These are phyloP conservation scores for Talaromyces islandicus DNA, from an alignment of 2,329 filamentous ascomycete genomes.

Conservation along the genomic window DNA sequence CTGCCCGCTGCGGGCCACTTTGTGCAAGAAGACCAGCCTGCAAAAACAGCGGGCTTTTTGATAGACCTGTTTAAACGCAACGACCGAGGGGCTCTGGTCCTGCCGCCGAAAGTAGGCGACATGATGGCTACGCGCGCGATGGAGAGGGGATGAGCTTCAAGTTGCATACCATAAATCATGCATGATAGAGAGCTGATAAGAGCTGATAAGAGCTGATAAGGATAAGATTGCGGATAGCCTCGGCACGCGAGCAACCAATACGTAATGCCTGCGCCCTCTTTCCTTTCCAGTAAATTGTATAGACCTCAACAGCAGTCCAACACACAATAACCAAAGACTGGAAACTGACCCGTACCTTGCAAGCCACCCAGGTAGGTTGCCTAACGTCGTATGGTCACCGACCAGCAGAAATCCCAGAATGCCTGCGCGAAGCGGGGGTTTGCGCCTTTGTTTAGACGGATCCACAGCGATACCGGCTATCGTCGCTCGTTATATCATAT, in stretches of 20 bases:
- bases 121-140: constrained; percentile 45
- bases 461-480: neutral
- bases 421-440: neutral
- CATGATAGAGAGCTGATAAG: neutral
- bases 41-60: constrained; percentile 77
- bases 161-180: too few species aligned
- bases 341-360: neutral
- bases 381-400: neutral
- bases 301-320: neutral
- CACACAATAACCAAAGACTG: neutral
- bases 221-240: neutral
- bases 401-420: neutral
- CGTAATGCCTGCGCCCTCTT: neutral
- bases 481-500: neutral
- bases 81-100: constrained; percentile 73
- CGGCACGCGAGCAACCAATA: neutral
- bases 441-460: neutral
- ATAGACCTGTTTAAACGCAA: constrained; percentile 91
- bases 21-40: constrained; percentile 88
- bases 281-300: too few species aligned
- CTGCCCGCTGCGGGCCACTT: constrained; percentile 95
- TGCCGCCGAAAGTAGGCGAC: constrained; percentile 88
- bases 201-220: too few species aligned
- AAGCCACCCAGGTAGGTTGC: neutral
- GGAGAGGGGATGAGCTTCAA: constrained; percentile 21